phyloP scores from a whole-genome alignment of 352 stramenopile genomes.

The Pythium rishiriense region DNA sequence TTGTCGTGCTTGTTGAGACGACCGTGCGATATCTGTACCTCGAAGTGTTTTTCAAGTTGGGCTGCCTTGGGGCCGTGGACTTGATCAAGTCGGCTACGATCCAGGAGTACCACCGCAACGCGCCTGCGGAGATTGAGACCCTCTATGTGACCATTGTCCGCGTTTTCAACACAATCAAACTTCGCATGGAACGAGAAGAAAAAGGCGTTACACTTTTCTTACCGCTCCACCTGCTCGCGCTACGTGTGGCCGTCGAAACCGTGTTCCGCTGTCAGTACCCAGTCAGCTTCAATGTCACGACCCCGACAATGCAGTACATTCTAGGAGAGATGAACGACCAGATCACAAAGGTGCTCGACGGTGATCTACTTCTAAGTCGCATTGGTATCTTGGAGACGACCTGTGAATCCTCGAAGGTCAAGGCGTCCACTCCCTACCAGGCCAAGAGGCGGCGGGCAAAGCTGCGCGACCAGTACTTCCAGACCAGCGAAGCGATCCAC shows the following conservation, averaged over 20 bases:
- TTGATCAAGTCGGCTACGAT: constrained; percentile 23
- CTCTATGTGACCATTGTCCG: constrained; percentile 49
- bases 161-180: constrained; percentile 37
- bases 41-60: constrained; percentile 41
- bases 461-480: constrained; percentile 61
- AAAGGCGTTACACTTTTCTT: constrained; percentile 42
- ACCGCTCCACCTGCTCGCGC: constrained; percentile 53
- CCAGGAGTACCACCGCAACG: constrained; percentile 22
- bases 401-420: constrained; percentile 46
- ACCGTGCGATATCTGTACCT: constrained; percentile 44
- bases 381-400: constrained; percentile 63
- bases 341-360: constrained; percentile 55
- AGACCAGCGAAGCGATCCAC: constrained; percentile 60
- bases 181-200: constrained; percentile 21
- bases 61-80: constrained; percentile 26
- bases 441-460: constrained; percentile 37
- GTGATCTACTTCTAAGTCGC: constrained; percentile 51
- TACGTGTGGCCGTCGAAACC: constrained; percentile 63
- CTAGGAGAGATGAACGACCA: constrained; percentile 41
- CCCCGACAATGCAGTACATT: constrained; percentile 41
- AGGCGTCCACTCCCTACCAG: constrained; percentile 45
- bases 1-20: constrained; percentile 43
- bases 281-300: constrained; percentile 42
- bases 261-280: constrained; percentile 67
- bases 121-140: constrained; percentile 32